These are phyloP conservation scores for Meyerozyma carpophila DNA, from an alignment of 1,139 yeast species.

Conservation along the genomic window DNA sequence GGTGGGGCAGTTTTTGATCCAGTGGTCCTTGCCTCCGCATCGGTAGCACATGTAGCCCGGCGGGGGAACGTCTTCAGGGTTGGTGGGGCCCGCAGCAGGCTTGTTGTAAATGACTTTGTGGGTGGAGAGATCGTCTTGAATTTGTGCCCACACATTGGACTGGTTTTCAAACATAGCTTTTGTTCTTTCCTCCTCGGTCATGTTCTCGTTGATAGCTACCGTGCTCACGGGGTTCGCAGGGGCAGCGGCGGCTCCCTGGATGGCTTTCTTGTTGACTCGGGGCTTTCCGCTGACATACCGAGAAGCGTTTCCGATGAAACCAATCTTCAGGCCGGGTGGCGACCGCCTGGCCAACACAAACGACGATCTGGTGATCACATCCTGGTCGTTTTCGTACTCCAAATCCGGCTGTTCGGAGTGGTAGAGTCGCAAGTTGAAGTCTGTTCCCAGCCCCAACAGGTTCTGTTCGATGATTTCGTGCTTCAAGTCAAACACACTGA, in stretches of 20 bases:
- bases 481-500: constrained; percentile 89
- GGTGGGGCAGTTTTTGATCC: constrained; percentile 95
- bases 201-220: constrained; percentile 29
- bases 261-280: constrained; percentile 42
- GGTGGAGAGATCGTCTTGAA: constrained; percentile 84
- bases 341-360: constrained; percentile 77
- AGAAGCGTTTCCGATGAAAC: constrained; percentile 43
- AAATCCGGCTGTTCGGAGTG: constrained; percentile 66
- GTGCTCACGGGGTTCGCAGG: constrained; percentile 13
- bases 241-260: constrained; percentile 18
- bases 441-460: constrained; percentile 77
- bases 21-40: constrained; percentile 95
- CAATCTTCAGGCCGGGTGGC: constrained; percentile 64
- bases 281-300: constrained; percentile 89
- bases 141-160: constrained; percentile 88
- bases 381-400: constrained; percentile 82
- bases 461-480: constrained; percentile 82
- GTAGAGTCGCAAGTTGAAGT: constrained; percentile 70
- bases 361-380: constrained; percentile 83
- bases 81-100: constrained; percentile 24
- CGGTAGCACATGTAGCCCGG: constrained; percentile 94
- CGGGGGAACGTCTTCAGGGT: constrained; percentile 75
- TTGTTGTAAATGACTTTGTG: constrained; percentile 58
- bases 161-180: constrained; percentile 90
- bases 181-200: constrained; percentile 82